Evolutionary conservation across 805 yeast genomes (phyloP).

Genomic region (Nakazawaea ambrosiae): DNA sequence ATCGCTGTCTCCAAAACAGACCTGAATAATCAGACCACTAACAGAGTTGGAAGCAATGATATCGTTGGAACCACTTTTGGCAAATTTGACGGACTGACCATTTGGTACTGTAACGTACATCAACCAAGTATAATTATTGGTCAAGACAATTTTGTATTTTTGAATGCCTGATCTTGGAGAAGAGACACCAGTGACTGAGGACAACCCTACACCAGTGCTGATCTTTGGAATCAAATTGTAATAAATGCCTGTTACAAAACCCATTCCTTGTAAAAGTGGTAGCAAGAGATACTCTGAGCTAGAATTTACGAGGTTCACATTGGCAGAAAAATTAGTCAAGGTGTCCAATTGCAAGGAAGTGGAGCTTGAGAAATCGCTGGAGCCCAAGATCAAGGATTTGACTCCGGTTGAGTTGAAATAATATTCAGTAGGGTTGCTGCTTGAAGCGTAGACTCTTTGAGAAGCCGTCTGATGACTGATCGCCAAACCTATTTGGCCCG

Average conservation of each 20-base stretch:
- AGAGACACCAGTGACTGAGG: constrained; percentile 33
- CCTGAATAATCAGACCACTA: constrained; percentile 50
- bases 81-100: constrained; percentile 25
- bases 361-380: constrained; percentile 31
- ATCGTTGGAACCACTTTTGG: constrained; percentile 19
- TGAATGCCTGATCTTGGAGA: constrained; percentile 32
- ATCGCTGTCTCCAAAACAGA: constrained; percentile 41
- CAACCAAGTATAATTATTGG: constrained; percentile 58
- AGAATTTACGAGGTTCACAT: constrained; percentile 14
- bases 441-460: constrained; percentile 67
- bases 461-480: constrained; percentile 51
- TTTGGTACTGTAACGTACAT: constrained; percentile 49
- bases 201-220: constrained; percentile 61
- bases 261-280: constrained; percentile 78
- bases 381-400: constrained; percentile 48
- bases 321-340: constrained; percentile 22
- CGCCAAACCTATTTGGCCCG: constrained; percentile 50
- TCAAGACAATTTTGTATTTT: constrained; percentile 42
- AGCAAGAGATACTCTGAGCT: constrained; percentile 15
- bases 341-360: constrained; percentile 22
- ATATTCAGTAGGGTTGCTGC: constrained; percentile 34
- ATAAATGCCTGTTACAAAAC: constrained; percentile 66
- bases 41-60: constrained; percentile 37
- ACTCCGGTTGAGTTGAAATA: constrained; percentile 61
- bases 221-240: constrained; percentile 46